phyloP scores from a whole-genome alignment of 208 protist species.

The Trypanosoma rangeli region DNA sequence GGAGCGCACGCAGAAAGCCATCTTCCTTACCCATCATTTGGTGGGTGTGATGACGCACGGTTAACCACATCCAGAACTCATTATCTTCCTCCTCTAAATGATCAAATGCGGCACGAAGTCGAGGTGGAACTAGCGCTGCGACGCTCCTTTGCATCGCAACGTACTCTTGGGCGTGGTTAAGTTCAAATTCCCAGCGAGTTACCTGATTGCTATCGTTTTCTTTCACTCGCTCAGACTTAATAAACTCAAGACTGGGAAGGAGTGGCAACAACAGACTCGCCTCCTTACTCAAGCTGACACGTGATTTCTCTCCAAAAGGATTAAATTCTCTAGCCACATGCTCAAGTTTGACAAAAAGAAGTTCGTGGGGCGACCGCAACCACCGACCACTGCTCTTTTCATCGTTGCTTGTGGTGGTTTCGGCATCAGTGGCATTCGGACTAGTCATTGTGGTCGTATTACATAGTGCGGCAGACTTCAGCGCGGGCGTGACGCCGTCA shows the following conservation, averaged over 20 bases:
- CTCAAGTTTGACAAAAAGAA: conserved; percentile 23
- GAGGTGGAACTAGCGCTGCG: conserved; percentile 5
- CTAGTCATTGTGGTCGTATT: not conserved
- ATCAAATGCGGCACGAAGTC: conserved; percentile 19
- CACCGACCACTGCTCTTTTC: conserved; percentile 2
- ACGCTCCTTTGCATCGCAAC: conserved; percentile 5
- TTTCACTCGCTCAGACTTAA: not conserved
- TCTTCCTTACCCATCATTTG: not conserved
- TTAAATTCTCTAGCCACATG: conserved; percentile 8
- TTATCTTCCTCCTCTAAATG: conserved; percentile 9
- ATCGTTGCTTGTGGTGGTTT: not conserved
- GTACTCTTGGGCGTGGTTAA: not conserved
- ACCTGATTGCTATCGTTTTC: not conserved
- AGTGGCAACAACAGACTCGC: conserved; percentile 18
- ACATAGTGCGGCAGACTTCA: not conserved
- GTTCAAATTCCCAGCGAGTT: not conserved
- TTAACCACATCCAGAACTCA: conserved; percentile 24
- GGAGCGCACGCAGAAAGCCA: not conserved
- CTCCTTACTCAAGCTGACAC: conserved; percentile 8
- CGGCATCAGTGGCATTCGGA: not conserved
- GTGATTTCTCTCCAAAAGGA: not conserved
- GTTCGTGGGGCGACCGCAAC: conserved; percentile 13
- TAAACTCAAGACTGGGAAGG: conserved; percentile 17
- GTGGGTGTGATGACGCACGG: conserved; percentile 9
- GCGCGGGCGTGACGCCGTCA: not conserved